A percentile compares a stretch with the other conserved stretches of the same genome.
phyloP scores from a whole-genome alignment of 2,329 filamentous ascomycete species.

The Talaromyces sp. region DNA sequence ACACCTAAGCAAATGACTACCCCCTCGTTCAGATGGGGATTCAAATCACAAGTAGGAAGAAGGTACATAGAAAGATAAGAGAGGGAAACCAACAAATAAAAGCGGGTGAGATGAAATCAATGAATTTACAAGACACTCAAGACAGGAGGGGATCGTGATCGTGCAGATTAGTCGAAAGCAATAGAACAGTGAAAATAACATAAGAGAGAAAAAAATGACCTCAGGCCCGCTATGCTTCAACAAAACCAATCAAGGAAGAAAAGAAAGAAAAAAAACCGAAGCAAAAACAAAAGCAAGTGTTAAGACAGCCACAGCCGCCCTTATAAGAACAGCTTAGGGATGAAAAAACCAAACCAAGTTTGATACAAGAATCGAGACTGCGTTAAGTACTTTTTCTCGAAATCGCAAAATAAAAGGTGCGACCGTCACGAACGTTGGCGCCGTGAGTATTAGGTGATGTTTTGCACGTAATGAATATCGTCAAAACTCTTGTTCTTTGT shows the following conservation, averaged over 20 bases:
- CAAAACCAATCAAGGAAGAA: too few species aligned
- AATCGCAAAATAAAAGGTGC: constrained; percentile 5
- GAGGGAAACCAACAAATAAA: not conserved
- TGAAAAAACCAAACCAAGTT: not conserved
- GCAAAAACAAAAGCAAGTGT: constrained; percentile 16
- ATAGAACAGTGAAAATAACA: constrained; percentile 13
- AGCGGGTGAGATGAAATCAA: not conserved
- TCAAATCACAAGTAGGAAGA: not conserved
- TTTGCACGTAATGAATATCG: not conserved
- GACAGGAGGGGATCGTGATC: not conserved
- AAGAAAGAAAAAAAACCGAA: constrained; percentile 16
- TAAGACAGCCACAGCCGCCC: not conserved
- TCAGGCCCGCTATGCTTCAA: constrained; percentile 34
- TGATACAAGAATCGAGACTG: constrained; percentile 9
- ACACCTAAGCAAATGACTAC: not conserved
- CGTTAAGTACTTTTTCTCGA: not conserved
- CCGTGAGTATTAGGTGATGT: constrained; percentile 2
- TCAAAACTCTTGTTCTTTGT: constrained; percentile 7
- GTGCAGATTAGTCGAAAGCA: not conserved
- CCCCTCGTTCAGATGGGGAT: not conserved
- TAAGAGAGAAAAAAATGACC: constrained; percentile 16
- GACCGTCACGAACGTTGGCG: not conserved
- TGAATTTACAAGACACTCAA: not conserved
- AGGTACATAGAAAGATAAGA: not conserved
- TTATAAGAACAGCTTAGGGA: constrained; percentile 5